Base-by-base conservation (phyloP, 208 protist species). In the Trypanosoma melophagium region DNA sequence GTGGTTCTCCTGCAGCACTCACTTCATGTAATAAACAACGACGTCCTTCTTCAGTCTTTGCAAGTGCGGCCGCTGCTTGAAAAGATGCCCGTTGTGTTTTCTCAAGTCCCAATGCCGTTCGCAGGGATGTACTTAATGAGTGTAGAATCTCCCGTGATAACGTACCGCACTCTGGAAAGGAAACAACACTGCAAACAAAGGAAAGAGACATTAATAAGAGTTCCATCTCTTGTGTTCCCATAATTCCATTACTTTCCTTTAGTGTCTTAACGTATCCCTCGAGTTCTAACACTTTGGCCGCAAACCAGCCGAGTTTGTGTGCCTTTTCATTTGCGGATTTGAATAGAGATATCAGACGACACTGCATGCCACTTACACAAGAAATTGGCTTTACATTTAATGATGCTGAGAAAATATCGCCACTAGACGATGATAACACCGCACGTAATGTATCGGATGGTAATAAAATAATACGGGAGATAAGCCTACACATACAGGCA, bases 11-110 rank as follows among this genome's bases (percentile, higher is more conserved):
- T 1, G 74, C 54, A 28, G 55, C 57, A 25, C 60, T 63, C 12
- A 88, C 85, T 52, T 94, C 88, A 4, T 83, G 72, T 41, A 94
- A 64, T 19, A 94, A 62, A 60, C 69, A 81, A 17, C 66, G 71
- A 25, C 81, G 75, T 3, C 88, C 88, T 56, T 87, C 78, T 4
- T 41, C 50, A 22, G 78, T 91, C 9, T 54, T 47, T 8, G 71
- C 66, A 58, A 89, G 66, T 24, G 50, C 53, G 0, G 45, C 52
- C 8, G 84, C 44, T 3, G 84, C 79, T 22, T 70, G 59, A 60
- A 89, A 52, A 16, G 80, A 68, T 0, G 71, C 61, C 21, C 61
- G 74, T 16, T 61, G 74, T 1, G 84, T 81, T 35, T 31, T 41
- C 19, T 79, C 72, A 17, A 69, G 61, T 7, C 74, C 53, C 55